These are phyloP conservation scores for Lactifluus hygrophoroides DNA, from an alignment of 768 basidiomycete species.

Conservation along the genomic window DNA sequence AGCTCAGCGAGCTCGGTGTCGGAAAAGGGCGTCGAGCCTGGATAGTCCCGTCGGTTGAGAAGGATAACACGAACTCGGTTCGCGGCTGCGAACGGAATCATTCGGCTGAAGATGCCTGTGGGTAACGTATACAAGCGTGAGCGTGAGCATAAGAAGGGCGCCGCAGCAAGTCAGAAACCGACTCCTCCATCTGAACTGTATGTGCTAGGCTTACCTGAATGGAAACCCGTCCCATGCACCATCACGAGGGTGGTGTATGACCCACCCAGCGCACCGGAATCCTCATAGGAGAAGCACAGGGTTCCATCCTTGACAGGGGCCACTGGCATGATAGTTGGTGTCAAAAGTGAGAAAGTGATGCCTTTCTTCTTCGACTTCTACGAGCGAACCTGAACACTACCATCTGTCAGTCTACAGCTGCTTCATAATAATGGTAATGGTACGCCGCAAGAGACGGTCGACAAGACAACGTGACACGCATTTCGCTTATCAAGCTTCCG, in stretches of 20 bases:
- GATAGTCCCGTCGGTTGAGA: constrained; percentile 24
- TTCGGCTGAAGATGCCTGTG: constrained; percentile 20
- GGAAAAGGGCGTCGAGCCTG: constrained; percentile 20
- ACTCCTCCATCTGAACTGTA: too few relatives aligned
- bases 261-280: constrained; percentile 10
- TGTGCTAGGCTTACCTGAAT: constrained; percentile 1
- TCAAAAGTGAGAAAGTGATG: too few relatives aligned
- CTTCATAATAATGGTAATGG: too few relatives aligned
- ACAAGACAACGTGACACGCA: not conserved
- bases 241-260: constrained; percentile 18
- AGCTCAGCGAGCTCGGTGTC: constrained; percentile 18
- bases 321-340: constrained; percentile 8
- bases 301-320: constrained; percentile 5
- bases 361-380: not conserved
- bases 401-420: not conserved
- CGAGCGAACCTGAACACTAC: too few relatives aligned
- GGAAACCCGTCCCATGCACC: constrained; percentile 19
- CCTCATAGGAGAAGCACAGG: constrained; percentile 13
- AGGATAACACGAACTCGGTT: constrained; percentile 21
- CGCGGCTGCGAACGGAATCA: constrained; percentile 19
- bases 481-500: too few relatives aligned
- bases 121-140: not conserved
- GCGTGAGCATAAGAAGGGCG: too few relatives aligned
- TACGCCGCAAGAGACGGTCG: not conserved
- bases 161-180: too few relatives aligned